Evolutionary conservation across 1,284 basidiomycete genomes (phyloP), one percentile per base, ranked within the genome.

Genomic region (Cryptococcus wingfieldii): DNA sequence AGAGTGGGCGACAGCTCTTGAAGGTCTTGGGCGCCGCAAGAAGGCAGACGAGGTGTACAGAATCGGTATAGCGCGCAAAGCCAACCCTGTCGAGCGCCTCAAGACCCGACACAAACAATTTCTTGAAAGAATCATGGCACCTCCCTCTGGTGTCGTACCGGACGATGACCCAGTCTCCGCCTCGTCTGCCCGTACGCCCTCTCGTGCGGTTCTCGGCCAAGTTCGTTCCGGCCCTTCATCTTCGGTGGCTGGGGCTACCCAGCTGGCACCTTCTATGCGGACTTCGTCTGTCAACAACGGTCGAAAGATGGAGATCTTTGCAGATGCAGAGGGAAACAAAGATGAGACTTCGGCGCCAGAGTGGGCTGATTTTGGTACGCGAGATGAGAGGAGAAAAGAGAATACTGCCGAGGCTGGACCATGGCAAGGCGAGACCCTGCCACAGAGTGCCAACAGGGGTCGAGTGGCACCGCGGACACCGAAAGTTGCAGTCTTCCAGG

Each of bases 21-120:
- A 96, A 74, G 80, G 80, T 41, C 81, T 83, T 49, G 83, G 85
- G 60, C 82, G 84, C 89, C 81, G 79, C 42, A 79, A 82, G 53
- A 86, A 92, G 56, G 92, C 94, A 4, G 90, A 96, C 62, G 81
- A 83, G 47, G 83, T 92, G 19, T 97, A 90, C 78, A 83, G 83
- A 19, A 83, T 88, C 47, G 95, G 94, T 18, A 89, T 98, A 61
- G 82, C 86, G 49, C 86, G 88, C 19, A 83, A 83, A 60, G 91
- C 88, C 9, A 83, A 88, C 14, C 93, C 93, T 2, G 68, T 89
- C 16, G 90, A 93, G 65, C 83, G 91, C 23, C 81, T 98, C 54
- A 93, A 93, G 78, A 84, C 83, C 50, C 82, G 86, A 50, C 90
- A 93, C 72, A 80, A 84, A 31, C 88, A 92, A 42, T 98, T 94